These are phyloP conservation scores for Diplogelasinospora grovesii DNA, from an alignment of 495 filamentous ascomycete genomes.

Conservation along the genomic window DNA sequence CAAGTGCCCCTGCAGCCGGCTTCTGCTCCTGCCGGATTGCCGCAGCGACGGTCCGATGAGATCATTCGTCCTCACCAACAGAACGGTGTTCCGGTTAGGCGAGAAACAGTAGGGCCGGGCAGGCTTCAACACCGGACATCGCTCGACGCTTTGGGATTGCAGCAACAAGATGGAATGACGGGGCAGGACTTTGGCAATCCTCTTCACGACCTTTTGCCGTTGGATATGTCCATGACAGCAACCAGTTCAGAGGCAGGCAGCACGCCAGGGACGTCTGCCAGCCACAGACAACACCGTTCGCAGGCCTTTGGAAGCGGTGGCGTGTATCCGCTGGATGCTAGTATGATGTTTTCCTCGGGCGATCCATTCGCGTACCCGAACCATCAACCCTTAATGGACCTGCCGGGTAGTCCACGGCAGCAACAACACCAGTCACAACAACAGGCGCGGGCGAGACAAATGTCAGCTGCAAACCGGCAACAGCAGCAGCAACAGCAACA, in stretches of 20 bases:
- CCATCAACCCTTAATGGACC: conserved; percentile 66
- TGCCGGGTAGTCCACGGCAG: conserved; percentile 25
- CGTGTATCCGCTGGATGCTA: conserved; percentile 67
- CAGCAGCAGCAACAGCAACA: conserved; percentile 10
- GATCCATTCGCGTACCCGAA: conserved; percentile 89
- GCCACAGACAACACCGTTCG: conserved; percentile 16
- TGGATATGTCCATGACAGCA: conserved; percentile 22
- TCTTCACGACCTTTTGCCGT: conserved; percentile 25
- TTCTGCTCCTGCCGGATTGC: too few relatives aligned
- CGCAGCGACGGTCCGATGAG: conserved; percentile 40
- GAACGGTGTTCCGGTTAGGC: conserved; percentile 15
- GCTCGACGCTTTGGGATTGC: conserved; percentile 25
- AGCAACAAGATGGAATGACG: conserved; percentile 15
- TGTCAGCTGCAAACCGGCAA: too few relatives aligned
- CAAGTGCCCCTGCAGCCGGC: too few relatives aligned
- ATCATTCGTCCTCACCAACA: conserved; percentile 42
- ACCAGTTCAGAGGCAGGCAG: conserved; percentile 20
- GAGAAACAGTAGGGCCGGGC: conserved; percentile 15
- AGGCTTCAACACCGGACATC: conserved; percentile 26
- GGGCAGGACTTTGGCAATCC: conserved; percentile 20
- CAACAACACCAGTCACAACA: conserved; percentile 16
- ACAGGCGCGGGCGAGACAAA: too few relatives aligned
- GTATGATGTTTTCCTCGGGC: conserved; percentile 89
- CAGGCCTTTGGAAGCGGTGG: conserved; percentile 27
- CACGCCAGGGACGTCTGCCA: conserved; percentile 11